Percentiles rank a stretch among this genome's conserved stretches.
Evolutionary conservation across 805 yeast species (phyloP).

Genomic region (Kodamaea sagamina): DNA sequence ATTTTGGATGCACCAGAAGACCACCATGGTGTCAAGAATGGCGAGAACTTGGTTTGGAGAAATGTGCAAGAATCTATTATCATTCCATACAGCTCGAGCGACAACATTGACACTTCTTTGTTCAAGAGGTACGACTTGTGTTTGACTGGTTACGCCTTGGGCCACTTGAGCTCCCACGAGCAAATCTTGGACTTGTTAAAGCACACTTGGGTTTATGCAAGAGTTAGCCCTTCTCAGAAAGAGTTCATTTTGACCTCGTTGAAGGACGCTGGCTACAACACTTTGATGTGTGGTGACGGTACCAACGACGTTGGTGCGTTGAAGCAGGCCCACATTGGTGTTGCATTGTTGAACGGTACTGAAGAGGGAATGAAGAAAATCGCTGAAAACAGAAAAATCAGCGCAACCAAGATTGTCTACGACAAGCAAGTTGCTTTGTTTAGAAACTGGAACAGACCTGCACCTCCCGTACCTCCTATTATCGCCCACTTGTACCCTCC

Average conservation of each 20-base stretch:
- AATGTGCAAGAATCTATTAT: conserved; percentile 74
- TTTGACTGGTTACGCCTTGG: conserved; percentile 88
- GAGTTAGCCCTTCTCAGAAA: conserved; percentile 95
- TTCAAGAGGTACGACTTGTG: conserved; percentile 80
- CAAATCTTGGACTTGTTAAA: conserved; percentile 75
- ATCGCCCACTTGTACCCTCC: conserved; percentile 97
- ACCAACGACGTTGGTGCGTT: conserved; percentile 99
- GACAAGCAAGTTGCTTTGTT: conserved; percentile 81
- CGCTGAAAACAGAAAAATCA: conserved; percentile 74
- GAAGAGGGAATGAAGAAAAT: conserved; percentile 90
- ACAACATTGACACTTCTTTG: conserved; percentile 54
- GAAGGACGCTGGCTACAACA: conserved; percentile 86
- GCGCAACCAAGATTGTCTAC: conserved; percentile 65
- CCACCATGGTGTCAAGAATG: conserved; percentile 48
- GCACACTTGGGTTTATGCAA: conserved; percentile 95
- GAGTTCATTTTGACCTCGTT: conserved; percentile 83
- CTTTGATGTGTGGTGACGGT: conserved; percentile 99
- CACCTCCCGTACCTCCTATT: conserved; percentile 78
- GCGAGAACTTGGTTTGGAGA: conserved; percentile 75
- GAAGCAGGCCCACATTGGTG: conserved; percentile 97
- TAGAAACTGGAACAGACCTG: conserved; percentile 78
- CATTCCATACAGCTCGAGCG: conserved; percentile 64
- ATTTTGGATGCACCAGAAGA: conserved; percentile 85
- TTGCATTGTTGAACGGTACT: conserved; percentile 96
- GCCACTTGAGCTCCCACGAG: conserved; percentile 60